Base-by-base conservation (phyloP, 306 rosid genomes). In the Pyrus bretschneideri region DNA sequence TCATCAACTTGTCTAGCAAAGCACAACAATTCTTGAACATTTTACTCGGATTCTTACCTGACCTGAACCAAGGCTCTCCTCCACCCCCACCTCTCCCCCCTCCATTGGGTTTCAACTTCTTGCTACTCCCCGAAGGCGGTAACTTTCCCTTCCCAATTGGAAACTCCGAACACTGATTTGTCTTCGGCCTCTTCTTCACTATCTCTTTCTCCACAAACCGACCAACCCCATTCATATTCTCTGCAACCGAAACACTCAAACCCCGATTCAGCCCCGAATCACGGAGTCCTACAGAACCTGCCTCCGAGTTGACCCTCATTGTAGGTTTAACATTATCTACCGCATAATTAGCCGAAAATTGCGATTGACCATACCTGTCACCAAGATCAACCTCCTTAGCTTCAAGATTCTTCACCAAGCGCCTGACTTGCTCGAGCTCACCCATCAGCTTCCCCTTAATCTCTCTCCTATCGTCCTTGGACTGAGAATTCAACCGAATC, bases 1-100 rank as follows among this genome's bases (percentile, higher is more conserved):
- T 95, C 97, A 94, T 94, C 88, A 94, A 79, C 8, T 90, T 94
- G 59, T 86, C 96, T 75, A 94, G 91, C 83, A 95, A 71, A 65
- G 88, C 86, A 51, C 80, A 79, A 79, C 97, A 95, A 62, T 89
- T 85, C 83, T 89, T 90, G 64, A 86, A 82, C 83, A 85, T 79
- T n/a, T 49, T 55, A 71, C 75, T 87, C 69, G 44, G 86, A 65
- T 45, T 70, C 80, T 83, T 87, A 68, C 87, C 96, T 77, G 70
- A 80, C 44, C 85, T 83, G 70, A 80, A 76, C 76, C 84, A 81
- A 4, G 72, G 79, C 64, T 89, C 81, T 77, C 45, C 77, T 82
- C 77, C 71, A 59, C 59, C 42, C 51, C 35, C 74, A 70, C 51
- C 72, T 21, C 13, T 44, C 11, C 54, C 71, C 74, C 85, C 85